phyloP scores from a whole-genome alignment of 176 grass and related monocot species.

The Oryza punctata region DNA sequence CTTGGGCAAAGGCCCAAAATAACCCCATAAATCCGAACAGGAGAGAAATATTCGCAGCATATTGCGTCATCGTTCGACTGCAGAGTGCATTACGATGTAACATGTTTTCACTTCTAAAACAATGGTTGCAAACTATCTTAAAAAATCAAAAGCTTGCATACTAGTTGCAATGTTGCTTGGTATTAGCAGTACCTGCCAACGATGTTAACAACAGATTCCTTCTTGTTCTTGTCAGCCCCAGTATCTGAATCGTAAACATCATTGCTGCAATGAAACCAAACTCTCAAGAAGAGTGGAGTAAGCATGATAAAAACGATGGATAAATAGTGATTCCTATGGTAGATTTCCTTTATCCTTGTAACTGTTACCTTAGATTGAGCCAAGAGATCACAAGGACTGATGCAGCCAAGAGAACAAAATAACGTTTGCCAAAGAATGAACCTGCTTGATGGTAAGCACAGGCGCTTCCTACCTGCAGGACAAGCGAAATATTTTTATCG shows the following conservation, averaged over 20 bases:
- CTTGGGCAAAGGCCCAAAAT: conserved; percentile 71
- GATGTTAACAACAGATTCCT: conserved; percentile 88
- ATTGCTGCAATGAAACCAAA: conserved; percentile 61
- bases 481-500: background rate
- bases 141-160: background rate
- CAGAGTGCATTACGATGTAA: conserved; percentile 26
- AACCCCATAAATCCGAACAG: conserved; percentile 62
- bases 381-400: conserved; percentile 82
- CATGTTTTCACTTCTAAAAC: background rate
- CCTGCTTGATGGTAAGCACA: conserved; percentile 66
- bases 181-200: conserved; percentile 64
- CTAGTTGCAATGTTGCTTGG: background rate
- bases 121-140: too few relatives aligned
- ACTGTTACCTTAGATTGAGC: conserved; percentile 83
- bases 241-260: conserved; percentile 92
- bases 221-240: conserved; percentile 78
- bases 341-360: background rate
- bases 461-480: conserved; percentile 61
- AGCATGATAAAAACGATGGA: background rate
- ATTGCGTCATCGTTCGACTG: conserved; percentile 59
- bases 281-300: background rate
- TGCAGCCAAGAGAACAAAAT: conserved; percentile 59
- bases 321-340: background rate
- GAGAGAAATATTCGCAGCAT: conserved; percentile 70
- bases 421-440: conserved; percentile 60